phyloP scores from a whole-genome alignment of 2,329 filamentous ascomycete species.

The Aspergillus udagawae region DNA sequence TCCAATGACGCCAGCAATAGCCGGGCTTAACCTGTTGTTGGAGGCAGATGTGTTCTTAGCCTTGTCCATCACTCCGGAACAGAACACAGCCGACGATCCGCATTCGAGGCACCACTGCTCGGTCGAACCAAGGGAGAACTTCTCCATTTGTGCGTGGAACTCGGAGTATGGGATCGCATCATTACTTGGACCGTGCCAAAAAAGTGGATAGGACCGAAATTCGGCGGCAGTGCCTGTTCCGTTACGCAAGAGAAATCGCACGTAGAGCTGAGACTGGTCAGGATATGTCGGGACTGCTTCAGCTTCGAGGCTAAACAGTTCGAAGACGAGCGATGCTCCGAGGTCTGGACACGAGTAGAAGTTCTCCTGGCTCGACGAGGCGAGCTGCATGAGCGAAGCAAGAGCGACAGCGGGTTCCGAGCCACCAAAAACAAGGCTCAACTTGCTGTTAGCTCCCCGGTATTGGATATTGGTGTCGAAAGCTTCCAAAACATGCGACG shows the following conservation, averaged over 20 bases:
- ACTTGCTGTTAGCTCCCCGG: conserved; percentile 37
- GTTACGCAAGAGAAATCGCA: conserved; percentile 57
- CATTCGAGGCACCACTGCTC: conserved; percentile 53
- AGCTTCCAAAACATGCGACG: conserved; percentile 34
- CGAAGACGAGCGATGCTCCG: conserved; percentile 49
- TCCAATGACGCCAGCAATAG: conserved; percentile 54
- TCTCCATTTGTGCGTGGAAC: conserved; percentile 45
- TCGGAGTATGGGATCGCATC: conserved; percentile 48
- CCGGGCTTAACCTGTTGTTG: conserved; percentile 35
- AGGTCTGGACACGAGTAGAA: conserved; percentile 49
- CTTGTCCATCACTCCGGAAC: conserved; percentile 38
- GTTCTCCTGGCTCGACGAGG: conserved; percentile 33
- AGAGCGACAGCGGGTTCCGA: conserved; percentile 50
- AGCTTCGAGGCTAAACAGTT: conserved; percentile 46
- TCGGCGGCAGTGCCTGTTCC: conserved; percentile 41
- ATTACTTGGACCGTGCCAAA: conserved; percentile 45
- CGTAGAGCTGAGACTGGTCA: conserved; percentile 44
- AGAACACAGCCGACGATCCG: conserved; percentile 47
- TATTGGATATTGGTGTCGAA: conserved; percentile 37
- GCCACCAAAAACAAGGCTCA: conserved; percentile 49
- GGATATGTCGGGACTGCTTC: conserved; percentile 37
- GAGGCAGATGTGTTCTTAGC: background rate
- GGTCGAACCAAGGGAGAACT: conserved; percentile 42
- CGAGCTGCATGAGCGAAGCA: conserved; percentile 44
- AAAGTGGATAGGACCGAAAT: conserved; percentile 47